phyloP scores from a whole-genome alignment of 768 basidiomycete species.

The Lentinula sp. region DNA sequence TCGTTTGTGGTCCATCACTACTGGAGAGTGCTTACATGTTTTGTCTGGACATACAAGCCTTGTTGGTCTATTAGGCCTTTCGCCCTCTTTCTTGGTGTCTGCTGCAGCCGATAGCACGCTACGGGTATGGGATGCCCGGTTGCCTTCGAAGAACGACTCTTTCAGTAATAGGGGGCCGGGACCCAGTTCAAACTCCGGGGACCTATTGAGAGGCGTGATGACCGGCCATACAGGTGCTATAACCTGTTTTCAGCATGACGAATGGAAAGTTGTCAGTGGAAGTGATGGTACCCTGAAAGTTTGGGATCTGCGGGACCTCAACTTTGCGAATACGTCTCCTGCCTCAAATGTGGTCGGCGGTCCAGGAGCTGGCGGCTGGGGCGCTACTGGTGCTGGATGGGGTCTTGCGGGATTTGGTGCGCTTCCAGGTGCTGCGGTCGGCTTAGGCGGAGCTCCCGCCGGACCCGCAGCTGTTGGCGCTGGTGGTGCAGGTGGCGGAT shows the following conservation, averaged over 20 bases:
- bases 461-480: not conserved
- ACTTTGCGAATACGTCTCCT: not conserved
- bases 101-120: slow-evolving; percentile 96
- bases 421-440: not conserved
- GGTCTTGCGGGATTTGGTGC: not conserved
- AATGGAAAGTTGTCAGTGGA: slow-evolving; percentile 93
- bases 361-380: not conserved
- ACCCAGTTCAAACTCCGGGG: not conserved
- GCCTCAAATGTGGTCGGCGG: not conserved
- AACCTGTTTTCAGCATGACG: slow-evolving; percentile 98
- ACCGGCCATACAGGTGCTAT: slow-evolving; percentile 96
- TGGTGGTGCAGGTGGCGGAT: not conserved
- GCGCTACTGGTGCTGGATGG: not conserved
- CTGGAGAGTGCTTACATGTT: slow-evolving; percentile 72
- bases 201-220: slow-evolving; percentile 65
- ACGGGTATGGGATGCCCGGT: slow-evolving; percentile 87
- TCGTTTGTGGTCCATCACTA: slow-evolving; percentile 86
- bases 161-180: not conserved
- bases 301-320: slow-evolving; percentile 81
- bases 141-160: not conserved
- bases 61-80: slow-evolving; percentile 88
- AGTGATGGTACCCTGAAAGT: slow-evolving; percentile 96
- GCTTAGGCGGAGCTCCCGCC: not conserved
- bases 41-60: slow-evolving; percentile 91
- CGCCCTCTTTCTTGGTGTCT: slow-evolving; percentile 86